Conservation (phyloP, 306 rosid species). For the Nissolia schottii region DNA sequence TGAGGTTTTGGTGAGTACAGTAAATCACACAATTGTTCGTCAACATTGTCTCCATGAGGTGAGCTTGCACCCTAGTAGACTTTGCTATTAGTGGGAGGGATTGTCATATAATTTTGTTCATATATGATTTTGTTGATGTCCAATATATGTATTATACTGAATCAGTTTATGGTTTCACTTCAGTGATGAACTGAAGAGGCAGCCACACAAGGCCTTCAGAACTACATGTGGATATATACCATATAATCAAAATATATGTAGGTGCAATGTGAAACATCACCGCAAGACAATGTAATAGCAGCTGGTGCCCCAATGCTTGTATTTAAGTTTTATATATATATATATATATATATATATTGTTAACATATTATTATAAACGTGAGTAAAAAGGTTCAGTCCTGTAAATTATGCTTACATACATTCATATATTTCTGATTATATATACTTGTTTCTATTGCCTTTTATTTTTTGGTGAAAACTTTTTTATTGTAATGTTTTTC, state of each 20-base stretch:
- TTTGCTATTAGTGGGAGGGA: not conserved
- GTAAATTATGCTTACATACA: not conserved
- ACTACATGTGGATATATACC: not conserved
- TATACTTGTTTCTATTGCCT: not conserved
- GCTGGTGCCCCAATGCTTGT: not conserved
- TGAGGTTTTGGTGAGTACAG: slow-evolving; percentile 44
- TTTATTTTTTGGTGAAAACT: not conserved
- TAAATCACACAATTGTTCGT: slow-evolving; percentile 52
- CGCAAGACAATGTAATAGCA: not conserved
- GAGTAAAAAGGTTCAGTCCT: not conserved
- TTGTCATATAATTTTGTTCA: not conserved
- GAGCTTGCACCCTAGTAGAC: not conserved
- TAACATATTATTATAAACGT: not conserved
- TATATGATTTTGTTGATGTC: not conserved
- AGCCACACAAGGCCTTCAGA: not conserved
- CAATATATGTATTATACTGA: not conserved
- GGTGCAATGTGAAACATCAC: not conserved
- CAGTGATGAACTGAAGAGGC: slow-evolving; percentile 12
- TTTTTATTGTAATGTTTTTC: not conserved
- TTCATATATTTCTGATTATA: no score
- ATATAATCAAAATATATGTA: not conserved
- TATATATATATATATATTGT: not conserved
- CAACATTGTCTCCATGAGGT: slow-evolving; percentile 43
- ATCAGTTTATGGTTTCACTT: not conserved
- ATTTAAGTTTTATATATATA: not conserved